These are phyloP conservation scores for Lycium ferocissimum DNA, from an alignment of 257 asterid genomes.

Conservation along the genomic window DNA sequence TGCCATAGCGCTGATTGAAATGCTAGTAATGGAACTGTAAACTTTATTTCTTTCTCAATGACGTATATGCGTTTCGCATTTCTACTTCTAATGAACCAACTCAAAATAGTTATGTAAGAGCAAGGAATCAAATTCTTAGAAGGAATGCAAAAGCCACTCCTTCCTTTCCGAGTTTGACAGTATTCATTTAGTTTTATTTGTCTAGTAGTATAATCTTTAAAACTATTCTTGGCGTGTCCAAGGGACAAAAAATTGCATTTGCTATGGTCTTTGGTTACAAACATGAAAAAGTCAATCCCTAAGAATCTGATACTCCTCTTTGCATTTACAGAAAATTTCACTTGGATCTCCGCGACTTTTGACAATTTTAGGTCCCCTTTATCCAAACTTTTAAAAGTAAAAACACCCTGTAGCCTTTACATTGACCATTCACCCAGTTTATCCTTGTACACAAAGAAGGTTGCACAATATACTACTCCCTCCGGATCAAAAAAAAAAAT, in stretches of 20 bases:
- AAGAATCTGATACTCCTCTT: background rate
- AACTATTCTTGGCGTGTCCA: background rate
- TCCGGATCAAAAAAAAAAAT: too few relatives aligned
- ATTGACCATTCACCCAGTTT: background rate
- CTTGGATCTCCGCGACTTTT: background rate
- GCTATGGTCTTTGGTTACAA: background rate
- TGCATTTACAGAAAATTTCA: background rate
- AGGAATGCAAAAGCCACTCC: background rate
- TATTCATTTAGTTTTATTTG: background rate
- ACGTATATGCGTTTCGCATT: background rate
- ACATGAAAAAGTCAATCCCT: background rate
- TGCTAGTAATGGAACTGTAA: background rate
- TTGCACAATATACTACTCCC: background rate
- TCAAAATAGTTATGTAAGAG: background rate
- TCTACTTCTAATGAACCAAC: background rate
- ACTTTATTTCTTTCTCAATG: background rate
- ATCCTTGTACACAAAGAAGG: background rate
- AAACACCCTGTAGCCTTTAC: background rate
- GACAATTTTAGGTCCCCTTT: background rate
- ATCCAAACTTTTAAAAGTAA: background rate
- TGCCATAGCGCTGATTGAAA: background rate
- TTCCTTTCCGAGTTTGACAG: background rate
- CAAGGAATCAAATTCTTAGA: background rate
- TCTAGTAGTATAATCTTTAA: background rate
- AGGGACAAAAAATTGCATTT: constrained; percentile 27